A percentile compares a stretch with the other conserved stretches of the same genome.
Evolutionary conservation across 225 moss, liverwort and hornwort genomes (phyloP).

Genomic region (Antitrichia curtipendula): DNA sequence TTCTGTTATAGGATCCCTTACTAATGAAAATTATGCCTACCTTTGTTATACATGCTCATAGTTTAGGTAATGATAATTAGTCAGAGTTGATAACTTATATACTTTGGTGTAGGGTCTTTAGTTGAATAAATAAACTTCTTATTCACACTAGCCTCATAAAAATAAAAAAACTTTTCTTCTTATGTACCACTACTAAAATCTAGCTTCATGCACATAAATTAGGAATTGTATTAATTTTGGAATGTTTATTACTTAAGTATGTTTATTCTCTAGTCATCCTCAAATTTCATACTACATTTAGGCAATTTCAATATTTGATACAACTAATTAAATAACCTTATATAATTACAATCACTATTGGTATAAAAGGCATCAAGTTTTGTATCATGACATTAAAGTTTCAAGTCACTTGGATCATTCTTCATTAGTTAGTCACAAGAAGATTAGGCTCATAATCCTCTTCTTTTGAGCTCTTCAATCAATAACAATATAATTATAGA

Average conservation of each 20-base stretch:
- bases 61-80: not conserved
- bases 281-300: not conserved
- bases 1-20: not conserved
- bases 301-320: too few relatives aligned
- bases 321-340: not conserved
- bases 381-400: fast-evolving
- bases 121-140: not conserved
- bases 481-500: too few relatives aligned
- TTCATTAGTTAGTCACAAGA: not conserved
- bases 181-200: not conserved
- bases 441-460: not conserved
- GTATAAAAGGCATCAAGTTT: not conserved
- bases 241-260: too few relatives aligned
- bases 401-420: not conserved
- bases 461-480: too few relatives aligned
- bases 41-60: not conserved
- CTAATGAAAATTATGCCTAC: not conserved
- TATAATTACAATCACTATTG: not conserved
- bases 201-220: not conserved
- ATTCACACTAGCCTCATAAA: not conserved
- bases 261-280: fast-evolving
- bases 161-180: not conserved
- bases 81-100: fast-evolving
- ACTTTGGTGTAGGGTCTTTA: not conserved
- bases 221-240: not conserved